These are phyloP conservation scores for Boletus semigastroideus DNA, from an alignment of 1,284 basidiomycete genomes.

Conservation along the genomic window DNA sequence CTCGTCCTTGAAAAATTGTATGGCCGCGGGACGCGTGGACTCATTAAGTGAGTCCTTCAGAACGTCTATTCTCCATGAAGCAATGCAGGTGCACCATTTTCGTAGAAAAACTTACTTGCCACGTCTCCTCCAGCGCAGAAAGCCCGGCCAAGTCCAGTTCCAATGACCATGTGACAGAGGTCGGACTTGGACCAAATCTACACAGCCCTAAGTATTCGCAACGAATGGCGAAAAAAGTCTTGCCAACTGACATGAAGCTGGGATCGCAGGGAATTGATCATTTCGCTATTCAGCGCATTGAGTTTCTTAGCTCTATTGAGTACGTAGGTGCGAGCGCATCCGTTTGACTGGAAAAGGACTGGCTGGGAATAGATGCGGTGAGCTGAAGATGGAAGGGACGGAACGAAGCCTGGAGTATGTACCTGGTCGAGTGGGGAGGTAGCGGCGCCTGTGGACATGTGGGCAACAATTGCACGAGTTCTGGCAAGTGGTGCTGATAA, in stretches of 20 bases:
- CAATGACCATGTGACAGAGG: slow-evolving; percentile 75
- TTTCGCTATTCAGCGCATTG: slow-evolving; percentile 84
- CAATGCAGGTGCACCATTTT: slow-evolving; percentile 5
- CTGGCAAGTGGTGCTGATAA: slow-evolving; percentile 42
- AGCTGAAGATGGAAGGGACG: slow-evolving; percentile 12
- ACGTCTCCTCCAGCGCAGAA: slow-evolving; percentile 98
- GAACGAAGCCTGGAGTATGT: background rate
- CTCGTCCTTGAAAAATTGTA: slow-evolving; percentile 92
- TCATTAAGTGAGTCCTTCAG: slow-evolving; percentile 48
- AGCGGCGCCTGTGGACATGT: slow-evolving; percentile 45
- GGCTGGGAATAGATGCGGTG: slow-evolving; percentile 40
- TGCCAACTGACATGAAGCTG: slow-evolving; percentile 65
- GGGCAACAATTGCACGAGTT: slow-evolving; percentile 55
- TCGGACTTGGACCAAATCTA: slow-evolving; percentile 83
- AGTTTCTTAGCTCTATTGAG: slow-evolving; percentile 84
- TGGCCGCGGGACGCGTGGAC: slow-evolving; percentile 57
- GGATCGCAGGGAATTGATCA: slow-evolving; percentile 74
- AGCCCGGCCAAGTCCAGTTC: slow-evolving; percentile 74
- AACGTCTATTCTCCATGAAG: slow-evolving; percentile 47
- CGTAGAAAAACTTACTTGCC: slow-evolving; percentile 53
- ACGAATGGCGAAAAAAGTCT: slow-evolving; percentile 4
- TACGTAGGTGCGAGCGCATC: slow-evolving; percentile 64
- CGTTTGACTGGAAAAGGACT: slow-evolving; percentile 70
- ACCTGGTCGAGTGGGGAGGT: slow-evolving; percentile 26
- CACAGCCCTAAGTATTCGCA: slow-evolving; percentile 12